Percentiles rank a stretch among this genome's conserved stretches.
Conservation (phyloP, 1,284 basidiomycete genomes). For the Irpex sp. region DNA sequence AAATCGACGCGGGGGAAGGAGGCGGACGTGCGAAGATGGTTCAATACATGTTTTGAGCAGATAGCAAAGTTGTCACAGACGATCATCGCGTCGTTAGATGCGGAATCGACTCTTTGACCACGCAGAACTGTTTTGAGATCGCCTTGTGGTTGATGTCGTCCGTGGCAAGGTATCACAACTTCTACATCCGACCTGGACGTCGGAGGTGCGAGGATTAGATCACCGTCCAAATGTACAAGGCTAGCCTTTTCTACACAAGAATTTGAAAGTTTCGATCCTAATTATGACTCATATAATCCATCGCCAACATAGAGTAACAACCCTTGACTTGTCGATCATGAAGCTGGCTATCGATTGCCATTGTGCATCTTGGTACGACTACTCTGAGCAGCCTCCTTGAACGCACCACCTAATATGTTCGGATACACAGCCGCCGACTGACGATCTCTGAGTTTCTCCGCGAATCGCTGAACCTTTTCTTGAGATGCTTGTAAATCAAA, state of each 20-base stretch:
- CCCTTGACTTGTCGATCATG: no score
- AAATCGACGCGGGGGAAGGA: constrained; percentile 26
- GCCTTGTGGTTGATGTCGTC: neutral
- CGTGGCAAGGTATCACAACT: no score
- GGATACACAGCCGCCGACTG: constrained; percentile 51
- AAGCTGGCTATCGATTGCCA: neutral
- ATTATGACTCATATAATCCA: no score
- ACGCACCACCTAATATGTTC: constrained; percentile 62
- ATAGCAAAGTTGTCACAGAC: constrained; percentile 32
- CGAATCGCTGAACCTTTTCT: constrained; percentile 66
- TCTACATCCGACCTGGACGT: no score
- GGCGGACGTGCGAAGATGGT: constrained; percentile 43
- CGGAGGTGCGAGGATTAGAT: no score
- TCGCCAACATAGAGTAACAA: no score
- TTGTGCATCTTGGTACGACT: constrained; percentile 25
- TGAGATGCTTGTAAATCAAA: constrained; percentile 70
- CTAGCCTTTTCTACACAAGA: neutral
- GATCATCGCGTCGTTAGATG: constrained; percentile 12
- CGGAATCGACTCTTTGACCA: neutral
- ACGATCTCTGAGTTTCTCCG: constrained; percentile 46
- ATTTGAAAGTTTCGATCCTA: no score
- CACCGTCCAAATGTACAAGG: neutral
- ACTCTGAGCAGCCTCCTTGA: constrained; percentile 39
- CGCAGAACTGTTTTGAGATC: neutral
- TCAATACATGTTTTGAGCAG: constrained; percentile 59